Base-by-base conservation (phyloP, 164 flowering plant species). In the Sextonia rubra region DNA sequence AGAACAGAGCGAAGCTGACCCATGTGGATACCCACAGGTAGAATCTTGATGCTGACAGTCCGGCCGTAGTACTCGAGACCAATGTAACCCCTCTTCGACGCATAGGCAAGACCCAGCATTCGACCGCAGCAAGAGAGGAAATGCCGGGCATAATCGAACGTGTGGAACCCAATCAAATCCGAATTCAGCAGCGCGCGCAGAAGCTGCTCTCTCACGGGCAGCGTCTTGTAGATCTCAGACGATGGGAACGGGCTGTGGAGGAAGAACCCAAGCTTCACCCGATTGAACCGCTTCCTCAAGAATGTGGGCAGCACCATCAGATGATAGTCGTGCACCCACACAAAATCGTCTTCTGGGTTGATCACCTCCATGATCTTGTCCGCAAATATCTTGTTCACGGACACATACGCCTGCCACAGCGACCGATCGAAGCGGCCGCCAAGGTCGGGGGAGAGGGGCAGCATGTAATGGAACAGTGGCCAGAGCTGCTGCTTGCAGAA, bases 21-120 rank as follows among this genome's bases (percentile, higher is more conserved):
- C 92, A 88, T 83, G 68, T 90, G 92, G 26, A 90, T 86, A 26
- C 94, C 94, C 32, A 90, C 94, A 4, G 92, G 92, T 23, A 90
- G 85, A 76, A 90, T 88, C 69, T 90, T 90, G 27, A 90, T 85
- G 69, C 92, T 83, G 11, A 90, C 92, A 12, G 89, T 90, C 23
- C 92, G 80, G 11, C 94, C 94, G 71, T 86, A 88, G 70, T 90
- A 90, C 77, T 90, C 94, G 1, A 90, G 82, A 20, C 92, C 84
- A 66, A 90, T 88, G 49, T 88, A 90, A 14, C 94, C 94, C 70
- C 94, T 70, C 77, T 90, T 90, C 4, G 94, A 90, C 73, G 88
- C 88, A 73, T 90, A 90, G n/a, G 83, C 67, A 17, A 90, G 80
- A 29, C 91, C 94, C 3, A 90, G 86, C 91, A 90, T 90, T 22